Percentiles rank a stretch among this genome's conserved stretches.
Evolutionary conservation across 441 rosid species (phyloP).

Genomic region (Aquilaria agallochum): DNA sequence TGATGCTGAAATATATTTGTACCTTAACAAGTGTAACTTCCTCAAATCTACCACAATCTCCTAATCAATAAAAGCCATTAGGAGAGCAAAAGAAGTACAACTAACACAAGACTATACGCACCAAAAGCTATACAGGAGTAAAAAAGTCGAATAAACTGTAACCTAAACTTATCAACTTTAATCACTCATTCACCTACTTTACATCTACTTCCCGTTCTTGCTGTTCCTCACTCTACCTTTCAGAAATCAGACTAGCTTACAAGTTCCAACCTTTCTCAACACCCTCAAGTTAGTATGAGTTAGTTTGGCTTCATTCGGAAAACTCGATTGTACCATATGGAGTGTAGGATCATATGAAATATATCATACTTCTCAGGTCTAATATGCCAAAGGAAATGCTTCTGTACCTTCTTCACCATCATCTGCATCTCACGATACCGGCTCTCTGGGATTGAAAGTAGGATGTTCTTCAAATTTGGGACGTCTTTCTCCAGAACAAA

Average conservation of each 20-base stretch:
- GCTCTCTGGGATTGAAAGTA: constrained; percentile 47
- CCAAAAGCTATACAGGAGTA: too few species aligned
- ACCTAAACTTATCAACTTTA: too few species aligned
- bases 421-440: constrained; percentile 59
- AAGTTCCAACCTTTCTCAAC: constrained; percentile 4
- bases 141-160: too few species aligned
- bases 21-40: too few species aligned
- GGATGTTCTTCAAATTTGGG: constrained; percentile 70
- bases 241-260: too few species aligned
- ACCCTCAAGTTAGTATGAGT: background rate
- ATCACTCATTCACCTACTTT: too few species aligned
- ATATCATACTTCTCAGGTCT: constrained; percentile 70
- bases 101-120: too few species aligned
- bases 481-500: constrained; percentile 79
- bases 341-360: constrained; percentile 91
- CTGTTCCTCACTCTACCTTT: background rate
- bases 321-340: constrained; percentile 82
- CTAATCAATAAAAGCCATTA: background rate
- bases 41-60: background rate
- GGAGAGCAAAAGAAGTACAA: background rate
- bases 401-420: constrained; percentile 75
- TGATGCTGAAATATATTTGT: too few species aligned
- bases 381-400: constrained; percentile 90
- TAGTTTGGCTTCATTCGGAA: constrained; percentile 38
- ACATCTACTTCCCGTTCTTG: too few species aligned